Base-by-base conservation (phyloP, 352 stramenopile species). In the Phytopythium oedochilum region DNA sequence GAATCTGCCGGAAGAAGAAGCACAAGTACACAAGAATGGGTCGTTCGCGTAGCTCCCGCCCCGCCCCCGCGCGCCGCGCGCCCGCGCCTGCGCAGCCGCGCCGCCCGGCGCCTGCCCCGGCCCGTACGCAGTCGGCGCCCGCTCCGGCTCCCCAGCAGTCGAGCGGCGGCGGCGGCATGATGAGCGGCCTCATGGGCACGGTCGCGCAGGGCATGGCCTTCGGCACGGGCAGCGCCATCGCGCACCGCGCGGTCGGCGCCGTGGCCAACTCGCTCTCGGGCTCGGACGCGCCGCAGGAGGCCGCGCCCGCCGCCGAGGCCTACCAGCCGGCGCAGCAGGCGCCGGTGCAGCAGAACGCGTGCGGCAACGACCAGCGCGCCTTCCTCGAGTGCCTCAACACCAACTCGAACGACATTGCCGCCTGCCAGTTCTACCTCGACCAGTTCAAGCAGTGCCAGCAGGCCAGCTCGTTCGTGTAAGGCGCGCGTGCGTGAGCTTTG, bases 151-250 rank as follows among this genome's bases (percentile, higher is more conserved):
- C 78, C 18, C 66, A 65, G 42, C 78, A 77, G 61, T 65, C 71
- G 50, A 71, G 66, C 59, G 68, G 66, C 59, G 68, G 76, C 36
- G 82, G 83, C 47, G 75, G 80, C 55, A 98, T 99, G 92, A 87
- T 99, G 60, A 77, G 87, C 38, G 95, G 95, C 35, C 95, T 99
- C 64, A 96, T 96, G 70, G 86, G 88, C 60, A 98, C 94, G 32
- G 97, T 99, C 61, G 94, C 90, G 23, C 88, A 98, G 75, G 96
- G 96, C 59, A 98, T 99, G 90, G 96, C 96, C n/a, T 99, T 99
- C 70, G 96, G 96, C 66, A 98, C 93, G 48, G 96, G 96, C 61
- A 98, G 86, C 52, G 93, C 94, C 32, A 97, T 99, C 59, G 96
- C 95, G 18, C 96, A 98, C 70, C 92, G 88, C 49, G 96, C 82